phyloP scores from a whole-genome alignment of 2,329 filamentous ascomycete genomes.

The Curvularia lunata region DNA sequence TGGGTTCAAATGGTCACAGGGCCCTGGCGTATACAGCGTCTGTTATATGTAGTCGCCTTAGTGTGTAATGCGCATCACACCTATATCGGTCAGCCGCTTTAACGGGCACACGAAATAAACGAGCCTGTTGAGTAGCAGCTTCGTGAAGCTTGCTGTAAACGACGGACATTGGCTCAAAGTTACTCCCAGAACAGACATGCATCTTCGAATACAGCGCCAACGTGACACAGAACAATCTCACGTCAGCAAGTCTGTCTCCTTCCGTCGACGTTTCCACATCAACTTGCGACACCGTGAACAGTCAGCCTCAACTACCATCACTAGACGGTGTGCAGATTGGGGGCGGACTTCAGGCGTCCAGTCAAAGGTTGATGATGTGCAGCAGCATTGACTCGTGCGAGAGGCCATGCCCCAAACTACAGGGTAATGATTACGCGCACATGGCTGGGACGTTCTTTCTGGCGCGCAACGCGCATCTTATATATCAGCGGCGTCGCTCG shows the following conservation, averaged over 20 bases:
- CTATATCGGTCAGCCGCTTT: neutral
- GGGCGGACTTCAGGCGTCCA: neutral
- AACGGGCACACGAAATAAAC: too few relatives aligned
- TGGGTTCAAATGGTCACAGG: neutral
- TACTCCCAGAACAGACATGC: neutral
- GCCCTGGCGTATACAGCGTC: neutral
- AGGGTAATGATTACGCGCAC: slow-evolving; percentile 1
- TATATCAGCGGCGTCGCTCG: neutral
- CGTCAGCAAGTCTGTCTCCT: neutral
- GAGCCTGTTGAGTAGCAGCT: neutral
- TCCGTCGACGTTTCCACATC: neutral
- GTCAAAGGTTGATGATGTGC: neutral
- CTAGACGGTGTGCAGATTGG: slow-evolving; percentile 1
- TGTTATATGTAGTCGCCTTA: neutral
- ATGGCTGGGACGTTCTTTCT: neutral
- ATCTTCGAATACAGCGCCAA: too few relatives aligned
- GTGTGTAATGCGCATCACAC: neutral
- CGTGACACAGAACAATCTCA: neutral
- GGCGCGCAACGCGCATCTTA: neutral
- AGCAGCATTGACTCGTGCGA: neutral
- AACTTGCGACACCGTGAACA: neutral
- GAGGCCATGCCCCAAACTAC: neutral
- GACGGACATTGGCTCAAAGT: neutral
- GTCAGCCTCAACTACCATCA: slow-evolving; percentile 2
- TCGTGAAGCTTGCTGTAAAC: neutral